These are phyloP conservation scores for Platanthera guangdongensis DNA, from an alignment of 106 monocot species.

Conservation along the genomic window DNA sequence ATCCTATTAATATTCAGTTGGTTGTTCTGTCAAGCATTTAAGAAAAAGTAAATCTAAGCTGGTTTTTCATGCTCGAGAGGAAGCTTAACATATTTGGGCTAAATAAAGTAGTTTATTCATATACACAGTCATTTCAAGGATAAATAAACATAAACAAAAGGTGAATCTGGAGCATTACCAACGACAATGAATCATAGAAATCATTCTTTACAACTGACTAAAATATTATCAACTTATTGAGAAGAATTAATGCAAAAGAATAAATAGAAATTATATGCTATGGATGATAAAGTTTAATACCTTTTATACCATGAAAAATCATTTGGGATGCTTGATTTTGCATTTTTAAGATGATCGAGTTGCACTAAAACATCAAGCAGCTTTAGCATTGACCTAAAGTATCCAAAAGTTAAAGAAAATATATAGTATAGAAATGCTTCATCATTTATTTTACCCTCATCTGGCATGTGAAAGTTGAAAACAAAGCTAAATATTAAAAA, in stretches of 20 bases:
- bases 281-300: slow-evolving; percentile 24
- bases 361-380: slow-evolving; percentile 93
- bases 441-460: not conserved
- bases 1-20: not conserved
- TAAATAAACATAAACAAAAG: not conserved
- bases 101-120: not conserved
- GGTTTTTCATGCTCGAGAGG: not conserved
- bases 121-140: not conserved
- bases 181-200: not conserved
- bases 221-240: not conserved
- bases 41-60: not conserved
- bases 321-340: slow-evolving; percentile 99
- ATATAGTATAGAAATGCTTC: not conserved
- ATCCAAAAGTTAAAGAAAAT: not conserved
- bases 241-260: not conserved
- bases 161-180: not conserved
- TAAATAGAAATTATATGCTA: not conserved
- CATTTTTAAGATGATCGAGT: slow-evolving; percentile 99
- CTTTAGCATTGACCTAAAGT: slow-evolving; percentile 80
- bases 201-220: not conserved
- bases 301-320: slow-evolving; percentile 99
- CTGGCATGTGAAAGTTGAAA: not conserved
- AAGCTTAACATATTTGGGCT: not conserved
- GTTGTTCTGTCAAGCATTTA: not conserved
- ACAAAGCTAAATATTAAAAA: not conserved